A percentile compares a stretch with the other conserved stretches of the same genome.
phyloP scores from a whole-genome alignment of 2,329 filamentous ascomycete genomes.

The Elsinoe australis region DNA sequence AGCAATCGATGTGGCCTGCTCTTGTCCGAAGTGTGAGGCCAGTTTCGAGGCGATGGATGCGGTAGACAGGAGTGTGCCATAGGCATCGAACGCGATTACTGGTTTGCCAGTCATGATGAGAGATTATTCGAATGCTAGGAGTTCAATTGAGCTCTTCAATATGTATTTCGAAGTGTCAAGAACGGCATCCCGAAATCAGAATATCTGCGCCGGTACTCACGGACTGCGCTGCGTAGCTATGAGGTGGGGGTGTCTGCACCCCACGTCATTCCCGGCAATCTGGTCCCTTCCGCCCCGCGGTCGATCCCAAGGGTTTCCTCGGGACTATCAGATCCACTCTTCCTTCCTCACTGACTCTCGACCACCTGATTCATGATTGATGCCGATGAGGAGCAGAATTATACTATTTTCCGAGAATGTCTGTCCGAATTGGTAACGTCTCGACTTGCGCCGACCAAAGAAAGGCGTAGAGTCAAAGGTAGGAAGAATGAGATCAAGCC shows the following conservation, averaged over 20 bases:
- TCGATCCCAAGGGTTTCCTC: not conserved
- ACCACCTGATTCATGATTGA: constrained; percentile 27
- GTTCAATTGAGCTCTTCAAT: too few relatives aligned
- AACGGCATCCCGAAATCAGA: too few relatives aligned
- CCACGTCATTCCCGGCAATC: not conserved
- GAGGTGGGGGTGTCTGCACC: too few relatives aligned
- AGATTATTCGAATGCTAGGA: not conserved
- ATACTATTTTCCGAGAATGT: constrained; percentile 64
- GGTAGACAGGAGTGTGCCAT: constrained; percentile 66
- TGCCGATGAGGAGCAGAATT: constrained; percentile 45
- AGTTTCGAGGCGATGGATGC: constrained; percentile 58
- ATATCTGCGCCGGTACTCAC: too few relatives aligned
- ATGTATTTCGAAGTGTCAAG: constrained; percentile 25
- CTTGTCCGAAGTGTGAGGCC: constrained; percentile 49
- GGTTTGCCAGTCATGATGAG: constrained; percentile 24
- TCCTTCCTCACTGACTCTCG: not conserved
- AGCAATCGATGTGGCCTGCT: constrained; percentile 51
- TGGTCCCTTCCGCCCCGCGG: not conserved
- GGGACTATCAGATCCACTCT: not conserved
- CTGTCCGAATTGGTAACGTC: constrained; percentile 62
- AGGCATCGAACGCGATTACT: constrained; percentile 65
- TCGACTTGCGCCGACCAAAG: constrained; percentile 47
- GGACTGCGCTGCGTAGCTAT: too few relatives aligned
- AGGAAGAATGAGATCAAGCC: constrained; percentile 36
- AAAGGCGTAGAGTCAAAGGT: constrained; percentile 37